These are phyloP conservation scores for Hyaloscypha finlandica DNA, from an alignment of 495 filamentous ascomycete species.

Conservation along the genomic window DNA sequence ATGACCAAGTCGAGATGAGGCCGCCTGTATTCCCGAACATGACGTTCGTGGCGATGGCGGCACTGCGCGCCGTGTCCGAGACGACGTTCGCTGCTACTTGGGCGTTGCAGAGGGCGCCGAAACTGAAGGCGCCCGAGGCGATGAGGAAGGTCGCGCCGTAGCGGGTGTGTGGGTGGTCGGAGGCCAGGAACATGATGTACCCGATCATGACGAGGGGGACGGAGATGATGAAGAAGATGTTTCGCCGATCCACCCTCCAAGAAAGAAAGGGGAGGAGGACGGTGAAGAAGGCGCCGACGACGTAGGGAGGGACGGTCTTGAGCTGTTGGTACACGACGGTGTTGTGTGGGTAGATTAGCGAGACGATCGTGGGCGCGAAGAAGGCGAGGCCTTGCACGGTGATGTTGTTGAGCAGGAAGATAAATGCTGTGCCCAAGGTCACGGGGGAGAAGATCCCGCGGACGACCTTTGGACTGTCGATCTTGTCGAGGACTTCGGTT, in stretches of 20 bases:
- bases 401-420: constrained; percentile 72
- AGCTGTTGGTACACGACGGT: constrained; percentile 62
- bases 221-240: constrained; percentile 63
- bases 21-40: constrained; percentile 77
- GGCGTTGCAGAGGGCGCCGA: constrained; percentile 65
- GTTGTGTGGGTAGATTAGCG: constrained; percentile 63
- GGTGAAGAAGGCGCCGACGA: constrained; percentile 68
- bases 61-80: constrained; percentile 65
- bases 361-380: constrained; percentile 72
- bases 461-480: constrained; percentile 59
- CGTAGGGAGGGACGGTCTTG: constrained; percentile 71
- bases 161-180: constrained; percentile 48
- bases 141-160: constrained; percentile 76
- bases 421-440: constrained; percentile 63
- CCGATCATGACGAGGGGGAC: constrained; percentile 63
- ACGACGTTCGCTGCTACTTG: constrained; percentile 70
- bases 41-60: constrained; percentile 65
- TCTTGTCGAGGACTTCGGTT: constrained; percentile 66
- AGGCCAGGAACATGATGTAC: constrained; percentile 73
- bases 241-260: constrained; percentile 57
- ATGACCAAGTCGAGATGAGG: constrained; percentile 70
- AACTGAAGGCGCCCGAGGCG: constrained; percentile 66
- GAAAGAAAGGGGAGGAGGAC: constrained; percentile 61
- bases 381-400: constrained; percentile 77
- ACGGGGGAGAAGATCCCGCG: constrained; percentile 64